phyloP scores from a whole-genome alignment of 1,139 yeast genomes.

The Fermentozyma sake region DNA sequence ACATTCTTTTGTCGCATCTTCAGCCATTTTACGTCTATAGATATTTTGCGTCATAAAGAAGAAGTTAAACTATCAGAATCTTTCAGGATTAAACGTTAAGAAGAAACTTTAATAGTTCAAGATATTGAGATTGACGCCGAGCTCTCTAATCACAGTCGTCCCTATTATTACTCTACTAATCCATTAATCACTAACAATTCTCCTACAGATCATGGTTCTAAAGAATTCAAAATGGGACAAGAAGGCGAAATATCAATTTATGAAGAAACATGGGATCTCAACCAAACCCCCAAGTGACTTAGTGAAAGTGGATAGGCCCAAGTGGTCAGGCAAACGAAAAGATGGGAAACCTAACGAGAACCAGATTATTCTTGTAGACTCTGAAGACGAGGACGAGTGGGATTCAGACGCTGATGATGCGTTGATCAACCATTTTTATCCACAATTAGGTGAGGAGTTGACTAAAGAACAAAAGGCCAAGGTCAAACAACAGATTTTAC shows the following conservation, averaged over 20 bases:
- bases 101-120: too few species aligned
- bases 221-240: slow-evolving; percentile 45
- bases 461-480: slow-evolving; percentile 33
- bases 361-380: slow-evolving; percentile 22
- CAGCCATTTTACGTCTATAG: too few species aligned
- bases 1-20: too few species aligned
- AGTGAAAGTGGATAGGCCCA: slow-evolving; percentile 14
- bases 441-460: slow-evolving; percentile 31
- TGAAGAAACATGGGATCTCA: slow-evolving; percentile 37
- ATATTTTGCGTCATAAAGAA: too few species aligned
- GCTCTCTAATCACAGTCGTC: too few species aligned
- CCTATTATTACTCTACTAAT: neutral
- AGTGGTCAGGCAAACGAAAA: slow-evolving; percentile 34
- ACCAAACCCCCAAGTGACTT: slow-evolving; percentile 1
- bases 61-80: too few species aligned
- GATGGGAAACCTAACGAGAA: slow-evolving; percentile 5
- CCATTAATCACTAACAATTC: slow-evolving; percentile 1
- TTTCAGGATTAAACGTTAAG: too few species aligned
- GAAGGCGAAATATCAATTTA: slow-evolving; percentile 36
- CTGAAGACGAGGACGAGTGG: slow-evolving; percentile 37
- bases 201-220: slow-evolving; percentile 28
- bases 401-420: slow-evolving; percentile 44
- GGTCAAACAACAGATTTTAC: slow-evolving; percentile 35
- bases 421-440: slow-evolving; percentile 39
- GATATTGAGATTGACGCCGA: too few species aligned